Evolutionary conservation across 2,329 filamentous ascomycete genomes (phyloP).

Genomic region (Talaromyces pinophilus): DNA sequence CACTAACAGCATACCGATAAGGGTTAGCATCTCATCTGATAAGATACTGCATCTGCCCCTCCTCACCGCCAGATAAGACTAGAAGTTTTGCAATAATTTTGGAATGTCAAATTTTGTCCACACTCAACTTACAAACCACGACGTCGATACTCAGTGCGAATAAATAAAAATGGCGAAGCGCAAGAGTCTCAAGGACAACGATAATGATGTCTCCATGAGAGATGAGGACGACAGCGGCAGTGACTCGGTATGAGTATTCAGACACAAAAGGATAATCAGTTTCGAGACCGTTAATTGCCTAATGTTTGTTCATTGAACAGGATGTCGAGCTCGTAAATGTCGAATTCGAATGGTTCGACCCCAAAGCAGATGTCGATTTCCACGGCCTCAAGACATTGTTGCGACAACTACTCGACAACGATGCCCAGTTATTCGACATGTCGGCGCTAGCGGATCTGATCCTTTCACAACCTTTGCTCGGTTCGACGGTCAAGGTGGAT

Average conservation of each 20-base stretch:
- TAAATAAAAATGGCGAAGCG: conserved; percentile 51
- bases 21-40: neutral
- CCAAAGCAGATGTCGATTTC: conserved; percentile 84
- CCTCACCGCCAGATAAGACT: conserved; percentile 24
- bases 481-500: conserved; percentile 96
- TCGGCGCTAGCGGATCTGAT: conserved; percentile 84
- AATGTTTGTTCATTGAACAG: conserved; percentile 46
- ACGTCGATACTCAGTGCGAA: neutral
- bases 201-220: conserved; percentile 41
- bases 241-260: conserved; percentile 31
- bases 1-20: conserved; percentile 1
- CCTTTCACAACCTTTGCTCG: conserved; percentile 80
- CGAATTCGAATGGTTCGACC: conserved; percentile 99
- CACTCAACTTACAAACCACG: neutral
- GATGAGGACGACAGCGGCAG: conserved; percentile 38
- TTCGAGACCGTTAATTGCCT: neutral
- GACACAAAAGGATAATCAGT: neutral
- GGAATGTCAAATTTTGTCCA: neutral
- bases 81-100: neutral
- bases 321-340: conserved; percentile 91
- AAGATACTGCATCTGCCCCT: conserved; percentile 11
- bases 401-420: conserved; percentile 88
- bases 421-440: conserved; percentile 81
- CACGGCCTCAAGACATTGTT: conserved; percentile 89
- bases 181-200: conserved; percentile 51